These are phyloP conservation scores for Cystobasidium ongulense DNA, from an alignment of 768 basidiomycete genomes.

Conservation along the genomic window DNA sequence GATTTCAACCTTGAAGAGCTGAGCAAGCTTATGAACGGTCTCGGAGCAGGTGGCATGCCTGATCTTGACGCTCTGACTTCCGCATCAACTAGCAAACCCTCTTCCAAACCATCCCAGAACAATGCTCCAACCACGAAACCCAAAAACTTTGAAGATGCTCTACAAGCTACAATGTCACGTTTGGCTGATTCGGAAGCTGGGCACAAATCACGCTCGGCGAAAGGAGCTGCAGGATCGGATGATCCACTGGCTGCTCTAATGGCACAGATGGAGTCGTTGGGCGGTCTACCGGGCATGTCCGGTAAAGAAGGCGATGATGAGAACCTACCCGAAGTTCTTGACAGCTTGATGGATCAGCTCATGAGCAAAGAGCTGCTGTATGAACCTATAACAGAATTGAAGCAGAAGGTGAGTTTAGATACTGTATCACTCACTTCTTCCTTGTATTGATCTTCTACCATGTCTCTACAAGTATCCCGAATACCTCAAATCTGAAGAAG, in stretches of 20 bases:
- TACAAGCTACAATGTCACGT: constrained; percentile 66
- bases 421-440: not conserved
- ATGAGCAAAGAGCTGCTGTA: constrained; percentile 78
- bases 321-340: constrained; percentile 58
- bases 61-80: constrained; percentile 16
- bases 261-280: constrained; percentile 36
- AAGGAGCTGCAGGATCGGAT: not conserved
- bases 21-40: not conserved
- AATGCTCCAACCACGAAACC: not conserved
- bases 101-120: not conserved
- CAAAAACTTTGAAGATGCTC: constrained; percentile 59
- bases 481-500: constrained; percentile 53
- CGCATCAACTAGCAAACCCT: constrained; percentile 33
- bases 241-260: constrained; percentile 43
- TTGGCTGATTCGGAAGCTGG: constrained; percentile 52
- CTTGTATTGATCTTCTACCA: not conserved
- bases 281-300: constrained; percentile 35
- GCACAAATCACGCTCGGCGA: constrained; percentile 6
- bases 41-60: not conserved
- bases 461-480: constrained; percentile 57
- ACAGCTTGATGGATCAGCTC: constrained; percentile 70
- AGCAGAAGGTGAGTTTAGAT: constrained; percentile 53
- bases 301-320: constrained; percentile 44
- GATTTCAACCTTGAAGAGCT: constrained; percentile 28
- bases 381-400: constrained; percentile 73